Evolutionary conservation across 2,329 filamentous ascomycete genomes (phyloP), one percentile per base, ranked within the genome.

Genomic region (Neocucurbitaria cava): DNA sequence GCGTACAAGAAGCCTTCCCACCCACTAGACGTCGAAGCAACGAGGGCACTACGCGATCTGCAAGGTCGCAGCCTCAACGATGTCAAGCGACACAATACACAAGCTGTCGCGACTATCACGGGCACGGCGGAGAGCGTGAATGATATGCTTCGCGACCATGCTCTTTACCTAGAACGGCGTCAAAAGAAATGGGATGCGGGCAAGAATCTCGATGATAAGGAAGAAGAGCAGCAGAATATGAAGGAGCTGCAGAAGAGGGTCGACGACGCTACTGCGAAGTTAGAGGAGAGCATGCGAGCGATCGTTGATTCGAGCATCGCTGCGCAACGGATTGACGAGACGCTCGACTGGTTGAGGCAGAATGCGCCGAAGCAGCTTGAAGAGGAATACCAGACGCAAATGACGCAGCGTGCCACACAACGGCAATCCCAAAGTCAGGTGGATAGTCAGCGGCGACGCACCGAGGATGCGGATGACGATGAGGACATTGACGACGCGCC

Each of bases 251-350:
- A 74, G 51, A 71, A 75, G 18, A 77, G 79, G 51, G 83, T 87
- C 2, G 75, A 81, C 15, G 70, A 73, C 3, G 75, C 85, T 61
- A 88, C 85, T 1, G 70, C 73, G 24, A 77, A 79, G 46, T 78
- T 89, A 66, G 87, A 90, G 60, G 77, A 81, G 65, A 78, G 77
- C 41, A 81, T 89, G 66, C 80, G 87, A 15, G 76, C 79, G 11
- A 71, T 85, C 44, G 83, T 89, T 54, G 87, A 90, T 71, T 78
- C 78, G 8, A 77, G 82, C 52, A 74, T 80, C 8, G 80, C 77
- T 54, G 69, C 84, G 13, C 71, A 78, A 49, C 66, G 71, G 4
- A 67, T 85, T 40, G 75, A 76, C 26, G 75, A 78, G 11, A 74
- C 77, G 2, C 56, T 87, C 4, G 62, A 68, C 3, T 75, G 76